phyloP scores from a whole-genome alignment of 768 basidiomycete species.

The Gymnopilus dilepis region DNA sequence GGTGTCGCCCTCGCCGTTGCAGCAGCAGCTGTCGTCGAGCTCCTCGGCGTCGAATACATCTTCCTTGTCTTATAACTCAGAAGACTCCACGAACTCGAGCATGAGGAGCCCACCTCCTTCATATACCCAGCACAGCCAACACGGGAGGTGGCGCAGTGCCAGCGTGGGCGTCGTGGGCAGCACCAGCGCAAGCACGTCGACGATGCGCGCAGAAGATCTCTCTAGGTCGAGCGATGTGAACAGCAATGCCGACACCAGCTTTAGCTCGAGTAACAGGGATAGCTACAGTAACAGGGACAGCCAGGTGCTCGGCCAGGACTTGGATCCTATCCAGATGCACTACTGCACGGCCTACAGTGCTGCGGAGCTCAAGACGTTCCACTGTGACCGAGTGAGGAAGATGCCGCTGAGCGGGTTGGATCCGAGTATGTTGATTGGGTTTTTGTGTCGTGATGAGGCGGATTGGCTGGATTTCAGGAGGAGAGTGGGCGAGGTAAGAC shows the following conservation, averaged over 20 bases:
- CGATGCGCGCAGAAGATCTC: conserved; percentile 2
- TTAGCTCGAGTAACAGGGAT: conserved; percentile 4
- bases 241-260: background rate
- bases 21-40: conserved; percentile 59
- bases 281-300: background rate
- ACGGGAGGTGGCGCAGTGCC: conserved; percentile 23
- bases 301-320: conserved; percentile 11
- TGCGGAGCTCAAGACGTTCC: conserved; percentile 84
- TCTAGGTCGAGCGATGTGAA: background rate
- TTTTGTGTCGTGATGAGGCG: conserved; percentile 78
- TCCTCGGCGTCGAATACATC: conserved; percentile 18
- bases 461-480: conserved; percentile 87
- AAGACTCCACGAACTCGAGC: conserved; percentile 11
- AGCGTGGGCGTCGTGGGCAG: conserved; percentile 21
- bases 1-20: conserved; percentile 66
- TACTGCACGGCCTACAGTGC: conserved; percentile 76
- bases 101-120: conserved; percentile 29
- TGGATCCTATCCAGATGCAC: conserved; percentile 61
- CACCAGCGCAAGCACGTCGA: background rate
- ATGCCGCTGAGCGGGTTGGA: conserved; percentile 91
- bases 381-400: conserved; percentile 95
- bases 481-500: conserved; percentile 73
- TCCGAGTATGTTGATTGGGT: conserved; percentile 97
- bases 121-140: conserved; percentile 23
- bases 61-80: conserved; percentile 11